Conservation (phyloP, 768 basidiomycete genomes). For the Saitozyma podzolica region DNA sequence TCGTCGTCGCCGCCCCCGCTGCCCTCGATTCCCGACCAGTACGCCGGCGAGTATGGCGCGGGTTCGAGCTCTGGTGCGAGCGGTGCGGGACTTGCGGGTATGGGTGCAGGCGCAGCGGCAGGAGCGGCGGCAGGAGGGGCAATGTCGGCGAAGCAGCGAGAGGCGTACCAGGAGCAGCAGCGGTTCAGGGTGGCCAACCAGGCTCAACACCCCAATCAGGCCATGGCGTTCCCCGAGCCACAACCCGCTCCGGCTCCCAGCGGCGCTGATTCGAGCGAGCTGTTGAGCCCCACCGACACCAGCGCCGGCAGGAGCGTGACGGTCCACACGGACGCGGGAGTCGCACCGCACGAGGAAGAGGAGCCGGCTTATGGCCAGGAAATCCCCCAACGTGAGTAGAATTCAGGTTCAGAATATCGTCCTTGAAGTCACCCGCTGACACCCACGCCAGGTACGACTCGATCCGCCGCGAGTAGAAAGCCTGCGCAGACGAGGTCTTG, state of each 20-base stretch:
- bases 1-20: slow-evolving; percentile 17
- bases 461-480: slow-evolving; percentile 8
- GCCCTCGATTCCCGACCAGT: slow-evolving; percentile 24
- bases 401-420: background rate
- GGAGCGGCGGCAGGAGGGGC: slow-evolving; percentile 27
- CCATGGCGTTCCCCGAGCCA: background rate
- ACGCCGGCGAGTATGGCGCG: slow-evolving; percentile 4
- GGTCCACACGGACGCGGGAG: slow-evolving; percentile 43
- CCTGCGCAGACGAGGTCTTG: too few species aligned
- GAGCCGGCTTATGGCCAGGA: slow-evolving; percentile 28
- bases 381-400: slow-evolving; percentile 51
- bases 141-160: slow-evolving; percentile 47
- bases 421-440: background rate
- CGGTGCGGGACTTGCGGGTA: slow-evolving; percentile 20
- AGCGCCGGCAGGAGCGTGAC: slow-evolving; percentile 18
- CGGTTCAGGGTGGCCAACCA: slow-evolving; percentile 36
- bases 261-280: slow-evolving; percentile 11
- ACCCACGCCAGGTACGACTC: slow-evolving; percentile 20
- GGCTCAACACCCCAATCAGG: slow-evolving; percentile 5
- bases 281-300: slow-evolving; percentile 28
- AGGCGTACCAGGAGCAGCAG: slow-evolving; percentile 47
- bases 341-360: slow-evolving; percentile 25
- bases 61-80: slow-evolving; percentile 15
- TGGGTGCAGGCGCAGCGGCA: slow-evolving; percentile 20
- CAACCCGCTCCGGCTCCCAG: slow-evolving; percentile 3